Conservation (phyloP, 2,329 filamentous ascomycete genomes). For the Xylariaceae sp. region DNA sequence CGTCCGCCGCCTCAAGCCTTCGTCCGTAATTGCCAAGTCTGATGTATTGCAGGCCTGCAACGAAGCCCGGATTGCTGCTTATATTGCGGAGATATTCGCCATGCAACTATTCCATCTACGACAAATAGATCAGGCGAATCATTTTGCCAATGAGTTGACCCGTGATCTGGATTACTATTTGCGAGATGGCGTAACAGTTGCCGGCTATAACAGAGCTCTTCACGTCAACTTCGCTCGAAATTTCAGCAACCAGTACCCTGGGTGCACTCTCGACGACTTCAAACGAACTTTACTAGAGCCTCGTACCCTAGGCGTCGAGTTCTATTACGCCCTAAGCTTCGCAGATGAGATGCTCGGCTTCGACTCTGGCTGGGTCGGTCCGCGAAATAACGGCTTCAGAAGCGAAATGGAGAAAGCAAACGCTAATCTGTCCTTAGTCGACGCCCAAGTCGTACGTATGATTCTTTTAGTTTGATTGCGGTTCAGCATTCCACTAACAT, state of each 20-base stretch:
- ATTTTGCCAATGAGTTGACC: constrained; percentile 71
- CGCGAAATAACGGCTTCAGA: constrained; percentile 71
- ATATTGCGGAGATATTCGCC: constrained; percentile 83
- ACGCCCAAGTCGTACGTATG: constrained; percentile 81
- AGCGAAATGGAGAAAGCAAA: constrained; percentile 87
- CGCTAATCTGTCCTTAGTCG: constrained; percentile 85
- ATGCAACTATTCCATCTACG: constrained; percentile 88
- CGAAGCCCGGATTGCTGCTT: constrained; percentile 74
- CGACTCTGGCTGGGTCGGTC: constrained; percentile 76
- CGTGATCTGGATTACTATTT: constrained; percentile 79
- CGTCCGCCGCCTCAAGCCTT: constrained; percentile 60
- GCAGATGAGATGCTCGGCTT: constrained; percentile 76
- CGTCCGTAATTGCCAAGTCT: constrained; percentile 54
- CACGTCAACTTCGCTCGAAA: constrained; percentile 86
- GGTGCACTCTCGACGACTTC: constrained; percentile 74
- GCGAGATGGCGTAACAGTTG: constrained; percentile 75
- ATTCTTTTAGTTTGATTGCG: constrained; percentile 12
- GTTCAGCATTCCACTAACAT: constrained; percentile 29
- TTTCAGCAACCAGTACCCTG: constrained; percentile 75
- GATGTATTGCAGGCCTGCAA: constrained; percentile 61
- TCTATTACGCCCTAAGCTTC: constrained; percentile 81
- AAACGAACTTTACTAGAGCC: constrained; percentile 72
- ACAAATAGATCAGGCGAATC: constrained; percentile 68
- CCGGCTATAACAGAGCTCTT: constrained; percentile 83
- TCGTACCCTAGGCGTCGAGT: constrained; percentile 70